phyloP scores from a whole-genome alignment of 176 grass and related monocot genomes.

The Pontederia crassipes region DNA sequence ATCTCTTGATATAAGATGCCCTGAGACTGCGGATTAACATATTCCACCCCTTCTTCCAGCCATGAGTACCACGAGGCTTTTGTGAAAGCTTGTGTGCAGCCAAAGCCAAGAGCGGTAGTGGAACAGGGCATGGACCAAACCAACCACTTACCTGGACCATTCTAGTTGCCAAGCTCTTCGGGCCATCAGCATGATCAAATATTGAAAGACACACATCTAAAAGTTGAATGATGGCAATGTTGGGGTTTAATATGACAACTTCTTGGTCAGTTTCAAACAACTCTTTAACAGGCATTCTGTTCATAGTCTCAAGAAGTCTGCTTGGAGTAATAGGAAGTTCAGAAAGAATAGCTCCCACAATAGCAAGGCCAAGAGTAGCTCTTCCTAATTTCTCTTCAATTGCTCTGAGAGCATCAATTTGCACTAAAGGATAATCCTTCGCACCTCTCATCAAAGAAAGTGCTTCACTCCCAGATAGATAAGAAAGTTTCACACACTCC shows the following conservation, averaged over 20 bases:
- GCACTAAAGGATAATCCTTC: conserved; percentile 64
- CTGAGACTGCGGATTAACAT: conserved; percentile 41
- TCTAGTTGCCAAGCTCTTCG: conserved; percentile 63
- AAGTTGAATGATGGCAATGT: conserved; percentile 55
- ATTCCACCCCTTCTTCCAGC: conserved; percentile 59
- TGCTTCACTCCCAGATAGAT: conserved; percentile 78
- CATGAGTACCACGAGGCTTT: conserved; percentile 43
- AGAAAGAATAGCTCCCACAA: conserved; percentile 80
- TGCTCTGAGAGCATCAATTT: conserved; percentile 71
- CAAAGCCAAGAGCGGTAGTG: conserved; percentile 59
- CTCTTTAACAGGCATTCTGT: conserved; percentile 62
- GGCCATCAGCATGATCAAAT: conserved; percentile 95
- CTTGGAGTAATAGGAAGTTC: conserved; percentile 88
- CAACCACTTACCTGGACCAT: conserved; percentile 88
- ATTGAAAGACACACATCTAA: conserved; percentile 88
- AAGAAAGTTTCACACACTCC: conserved; percentile 92
- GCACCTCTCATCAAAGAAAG: conserved; percentile 82
- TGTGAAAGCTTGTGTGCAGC: conserved; percentile 82
- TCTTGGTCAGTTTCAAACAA: conserved; percentile 60
- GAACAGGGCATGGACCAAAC: conserved; percentile 64
- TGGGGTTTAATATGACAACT: conserved; percentile 42
- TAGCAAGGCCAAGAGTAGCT: conserved; percentile 67
- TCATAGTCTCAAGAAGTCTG: conserved; percentile 87
- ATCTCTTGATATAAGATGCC: conserved; percentile 59
- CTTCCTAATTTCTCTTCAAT: conserved; percentile 93